Percentiles rank a stretch among this genome's conserved stretches.
Evolutionary conservation across 2,329 filamentous ascomycete genomes (phyloP).

Genomic region (Botrytis galanthina): DNA sequence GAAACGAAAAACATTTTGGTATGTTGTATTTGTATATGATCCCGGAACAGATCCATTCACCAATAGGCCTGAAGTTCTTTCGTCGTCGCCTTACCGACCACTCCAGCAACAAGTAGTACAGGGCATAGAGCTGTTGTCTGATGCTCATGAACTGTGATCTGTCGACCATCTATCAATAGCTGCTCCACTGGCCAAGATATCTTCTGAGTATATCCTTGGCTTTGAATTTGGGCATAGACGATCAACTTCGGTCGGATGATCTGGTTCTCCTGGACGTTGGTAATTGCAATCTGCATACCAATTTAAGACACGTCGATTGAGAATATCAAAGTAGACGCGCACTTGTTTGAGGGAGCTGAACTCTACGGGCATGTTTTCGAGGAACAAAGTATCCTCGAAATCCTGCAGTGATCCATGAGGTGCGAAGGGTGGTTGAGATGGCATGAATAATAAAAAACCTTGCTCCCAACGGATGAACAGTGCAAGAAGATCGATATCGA

Average conservation of each 20-base stretch:
- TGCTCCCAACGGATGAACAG: neutral
- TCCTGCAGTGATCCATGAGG: neutral
- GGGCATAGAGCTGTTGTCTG: neutral
- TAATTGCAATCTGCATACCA: neutral
- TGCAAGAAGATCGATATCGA: no score
- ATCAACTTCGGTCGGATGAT: neutral
- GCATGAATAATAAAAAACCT: neutral
- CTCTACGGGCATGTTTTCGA: neutral
- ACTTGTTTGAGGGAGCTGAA: neutral
- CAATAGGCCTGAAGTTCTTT: neutral
- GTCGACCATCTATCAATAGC: neutral
- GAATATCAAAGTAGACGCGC: neutral
- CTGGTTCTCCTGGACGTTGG: neutral
- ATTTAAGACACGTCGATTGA: neutral
- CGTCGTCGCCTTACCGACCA: neutral
- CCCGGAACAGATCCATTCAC: neutral
- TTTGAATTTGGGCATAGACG: neutral
- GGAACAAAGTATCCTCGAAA: neutral
- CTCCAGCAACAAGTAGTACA: neutral
- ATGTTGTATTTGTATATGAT: neutral
- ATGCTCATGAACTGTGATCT: neutral
- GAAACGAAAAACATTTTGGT: neutral
- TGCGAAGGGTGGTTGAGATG: neutral
- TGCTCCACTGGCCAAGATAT: neutral
- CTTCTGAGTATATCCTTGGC: neutral